Conservation (phyloP, 78 protist species). For the Blattamonas nauphoetae region DNA sequence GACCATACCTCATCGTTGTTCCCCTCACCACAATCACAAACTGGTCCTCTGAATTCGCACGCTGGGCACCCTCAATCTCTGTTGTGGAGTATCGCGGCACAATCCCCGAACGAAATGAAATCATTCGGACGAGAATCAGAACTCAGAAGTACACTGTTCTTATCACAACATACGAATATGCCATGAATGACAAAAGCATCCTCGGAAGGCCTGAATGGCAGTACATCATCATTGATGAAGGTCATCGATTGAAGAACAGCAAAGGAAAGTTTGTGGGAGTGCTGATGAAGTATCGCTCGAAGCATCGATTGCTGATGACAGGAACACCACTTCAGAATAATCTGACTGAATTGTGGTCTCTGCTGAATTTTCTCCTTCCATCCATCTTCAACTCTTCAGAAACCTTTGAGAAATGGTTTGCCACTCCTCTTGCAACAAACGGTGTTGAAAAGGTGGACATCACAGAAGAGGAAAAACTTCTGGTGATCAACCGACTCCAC, state of each 20-base stretch:
- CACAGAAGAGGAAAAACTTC: slow-evolving; percentile 53
- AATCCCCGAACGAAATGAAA: background rate
- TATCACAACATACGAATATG: slow-evolving; percentile 23
- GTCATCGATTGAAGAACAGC: slow-evolving; percentile 66
- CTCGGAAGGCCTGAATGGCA: slow-evolving; percentile 23
- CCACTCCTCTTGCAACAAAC: slow-evolving; percentile 60
- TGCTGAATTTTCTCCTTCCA: slow-evolving; percentile 78
- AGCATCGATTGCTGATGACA: slow-evolving; percentile 66
- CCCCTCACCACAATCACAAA: slow-evolving; percentile 11
- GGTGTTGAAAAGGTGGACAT: slow-evolving; percentile 21
- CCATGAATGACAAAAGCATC: background rate
- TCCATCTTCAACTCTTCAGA: slow-evolving; percentile 48
- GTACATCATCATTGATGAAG: slow-evolving; percentile 77
- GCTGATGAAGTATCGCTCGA: slow-evolving; percentile 39
- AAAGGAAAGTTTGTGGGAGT: slow-evolving; percentile 24
- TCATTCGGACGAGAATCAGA: background rate
- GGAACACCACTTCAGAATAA: slow-evolving; percentile 95
- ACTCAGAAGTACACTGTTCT: background rate
- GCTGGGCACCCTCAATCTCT: slow-evolving; percentile 3
- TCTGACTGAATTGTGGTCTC: slow-evolving; percentile 79
- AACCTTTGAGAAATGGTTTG: slow-evolving; percentile 73
- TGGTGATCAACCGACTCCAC: slow-evolving; percentile 64
- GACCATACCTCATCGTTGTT: slow-evolving; percentile 27
- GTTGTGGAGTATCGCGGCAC: background rate
- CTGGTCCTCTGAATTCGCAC: slow-evolving; percentile 22